phyloP scores from a whole-genome alignment of 768 basidiomycete genomes.

The Hydnomerulius pinastri region DNA sequence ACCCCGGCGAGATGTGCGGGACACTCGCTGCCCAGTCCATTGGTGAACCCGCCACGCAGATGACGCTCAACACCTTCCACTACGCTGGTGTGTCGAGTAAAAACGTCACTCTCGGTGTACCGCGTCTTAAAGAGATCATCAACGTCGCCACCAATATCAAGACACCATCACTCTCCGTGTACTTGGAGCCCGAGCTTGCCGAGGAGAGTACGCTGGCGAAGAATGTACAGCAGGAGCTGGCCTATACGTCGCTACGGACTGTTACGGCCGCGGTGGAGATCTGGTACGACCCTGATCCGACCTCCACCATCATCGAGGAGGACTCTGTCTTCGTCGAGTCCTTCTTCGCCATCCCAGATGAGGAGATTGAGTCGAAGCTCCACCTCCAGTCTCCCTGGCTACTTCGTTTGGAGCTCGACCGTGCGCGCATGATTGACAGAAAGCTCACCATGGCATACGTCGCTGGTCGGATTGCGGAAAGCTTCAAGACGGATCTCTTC shows the following conservation, averaged over 20 bases:
- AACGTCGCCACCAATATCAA: constrained; percentile 99
- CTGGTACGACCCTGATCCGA: constrained; percentile 95
- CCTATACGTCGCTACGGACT: constrained; percentile 90
- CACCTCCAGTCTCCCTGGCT: constrained; percentile 96
- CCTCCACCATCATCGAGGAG: constrained; percentile 92
- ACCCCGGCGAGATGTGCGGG: constrained; percentile 99
- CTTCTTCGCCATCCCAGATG: constrained; percentile 99
- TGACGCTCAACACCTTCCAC: constrained; percentile 99
- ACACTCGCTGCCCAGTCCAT: constrained; percentile 98
- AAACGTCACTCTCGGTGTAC: constrained; percentile 99
- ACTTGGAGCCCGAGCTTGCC: constrained; percentile 73
- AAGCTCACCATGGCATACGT: constrained; percentile 95
- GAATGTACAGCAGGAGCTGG: constrained; percentile 89
- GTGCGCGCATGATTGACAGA: constrained; percentile 96
- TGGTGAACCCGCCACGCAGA: constrained; percentile 98
- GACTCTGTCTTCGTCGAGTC: constrained; percentile 95
- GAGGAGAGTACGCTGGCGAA: constrained; percentile 68
- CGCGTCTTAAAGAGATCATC: constrained; percentile 98
- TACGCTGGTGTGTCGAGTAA: constrained; percentile 99
- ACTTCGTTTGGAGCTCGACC: constrained; percentile 93
- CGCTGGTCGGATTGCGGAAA: constrained; percentile 89
- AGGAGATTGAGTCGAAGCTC: constrained; percentile 88
- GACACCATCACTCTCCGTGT: constrained; percentile 94
- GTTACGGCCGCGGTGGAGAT: constrained; percentile 96
- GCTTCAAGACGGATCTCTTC: constrained; percentile 93